Conservation (phyloP, 1,284 basidiomycete genomes). For the Sanghuangporus sanghuang region DNA sequence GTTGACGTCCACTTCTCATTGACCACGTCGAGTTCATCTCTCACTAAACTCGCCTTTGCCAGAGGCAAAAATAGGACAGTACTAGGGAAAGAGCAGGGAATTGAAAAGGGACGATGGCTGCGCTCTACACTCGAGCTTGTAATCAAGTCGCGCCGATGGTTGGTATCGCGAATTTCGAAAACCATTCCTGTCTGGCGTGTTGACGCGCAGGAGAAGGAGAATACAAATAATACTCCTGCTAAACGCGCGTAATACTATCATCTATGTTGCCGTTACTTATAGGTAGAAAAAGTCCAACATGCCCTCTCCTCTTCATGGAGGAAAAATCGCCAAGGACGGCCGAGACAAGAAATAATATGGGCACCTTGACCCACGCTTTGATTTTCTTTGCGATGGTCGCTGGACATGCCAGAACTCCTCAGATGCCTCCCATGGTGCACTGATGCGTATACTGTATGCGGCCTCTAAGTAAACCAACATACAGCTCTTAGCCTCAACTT, state of each 20-base stretch:
- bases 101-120: slow-evolving; percentile 4
- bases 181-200: slow-evolving; percentile 15
- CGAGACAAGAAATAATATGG: no score
- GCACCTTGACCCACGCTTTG: no score
- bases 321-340: no score
- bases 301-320: no score
- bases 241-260: slow-evolving; percentile 7
- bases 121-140: slow-evolving; percentile 12
- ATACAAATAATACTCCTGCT: neutral
- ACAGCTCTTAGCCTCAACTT: no score
- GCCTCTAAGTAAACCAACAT: no score
- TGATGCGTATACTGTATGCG: no score
- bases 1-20: neutral
- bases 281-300: no score
- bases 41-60: neutral
- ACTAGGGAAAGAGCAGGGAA: no score
- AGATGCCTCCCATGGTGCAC: no score
- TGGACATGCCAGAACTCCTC: no score
- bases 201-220: slow-evolving; percentile 7
- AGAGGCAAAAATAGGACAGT: neutral
- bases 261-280: neutral
- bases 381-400: no score
- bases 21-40: slow-evolving; percentile 5
- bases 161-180: slow-evolving; percentile 15
- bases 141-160: slow-evolving; percentile 16